Conservation (phyloP, 1,284 basidiomycete species). For the Sanghuangporus baumii region DNA sequence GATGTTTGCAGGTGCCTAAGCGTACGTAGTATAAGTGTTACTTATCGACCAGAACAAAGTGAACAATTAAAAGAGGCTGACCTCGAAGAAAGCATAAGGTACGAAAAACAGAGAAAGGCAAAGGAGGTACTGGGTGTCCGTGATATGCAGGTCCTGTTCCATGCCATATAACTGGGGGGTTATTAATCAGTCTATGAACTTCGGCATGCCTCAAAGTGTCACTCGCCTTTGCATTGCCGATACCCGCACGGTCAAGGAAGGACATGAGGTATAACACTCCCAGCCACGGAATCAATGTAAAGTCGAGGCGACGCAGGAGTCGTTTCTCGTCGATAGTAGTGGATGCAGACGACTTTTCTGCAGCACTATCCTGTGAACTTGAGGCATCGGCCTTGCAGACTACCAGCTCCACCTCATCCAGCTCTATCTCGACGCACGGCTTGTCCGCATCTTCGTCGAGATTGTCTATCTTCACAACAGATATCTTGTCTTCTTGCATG, state of each 20-base stretch:
- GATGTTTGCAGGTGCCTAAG: slow-evolving; percentile 58
- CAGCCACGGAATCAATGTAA: slow-evolving; percentile 62
- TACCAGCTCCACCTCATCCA: neutral
- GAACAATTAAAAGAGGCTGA: slow-evolving; percentile 23
- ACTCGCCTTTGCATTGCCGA: slow-evolving; percentile 71
- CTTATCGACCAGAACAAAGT: neutral
- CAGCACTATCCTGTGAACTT: neutral
- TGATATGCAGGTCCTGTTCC: slow-evolving; percentile 48
- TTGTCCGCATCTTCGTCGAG: neutral
- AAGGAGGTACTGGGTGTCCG: slow-evolving; percentile 59
- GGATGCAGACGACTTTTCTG: neutral
- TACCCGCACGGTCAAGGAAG: slow-evolving; percentile 73
- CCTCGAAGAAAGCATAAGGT: slow-evolving; percentile 61
- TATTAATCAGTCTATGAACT: neutral
- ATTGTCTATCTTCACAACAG: neutral
- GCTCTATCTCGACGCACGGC: neutral
- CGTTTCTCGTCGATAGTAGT: slow-evolving; percentile 48
- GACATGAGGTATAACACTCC: slow-evolving; percentile 70
- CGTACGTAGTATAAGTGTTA: neutral
- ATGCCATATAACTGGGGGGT: slow-evolving; percentile 46
- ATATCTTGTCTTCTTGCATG: neutral
- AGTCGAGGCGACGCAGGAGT: slow-evolving; percentile 60
- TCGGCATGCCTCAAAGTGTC: neutral
- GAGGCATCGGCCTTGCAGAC: neutral
- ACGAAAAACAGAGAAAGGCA: slow-evolving; percentile 61